Conservation (phyloP, 2,329 filamentous ascomycete species). For the Sporothrix curviconia region DNA sequence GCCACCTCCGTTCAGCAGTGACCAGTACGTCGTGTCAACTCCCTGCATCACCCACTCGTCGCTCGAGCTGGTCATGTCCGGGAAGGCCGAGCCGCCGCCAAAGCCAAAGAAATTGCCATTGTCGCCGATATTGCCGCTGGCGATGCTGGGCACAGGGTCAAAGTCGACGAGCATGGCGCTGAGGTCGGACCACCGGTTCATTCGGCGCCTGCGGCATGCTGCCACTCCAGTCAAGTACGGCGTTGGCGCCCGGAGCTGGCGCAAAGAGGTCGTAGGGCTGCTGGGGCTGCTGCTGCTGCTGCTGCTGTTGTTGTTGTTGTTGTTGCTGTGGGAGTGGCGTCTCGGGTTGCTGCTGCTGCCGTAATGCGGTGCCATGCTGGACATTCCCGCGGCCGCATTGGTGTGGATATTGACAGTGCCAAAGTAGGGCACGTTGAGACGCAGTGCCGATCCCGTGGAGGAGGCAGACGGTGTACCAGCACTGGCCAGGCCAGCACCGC, state of each 20-base stretch:
- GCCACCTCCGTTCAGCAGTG: slow-evolving; percentile 18
- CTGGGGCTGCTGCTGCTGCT: slow-evolving; percentile 3
- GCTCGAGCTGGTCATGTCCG: slow-evolving; percentile 21
- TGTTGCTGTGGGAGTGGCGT: background rate
- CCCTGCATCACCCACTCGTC: slow-evolving; percentile 23
- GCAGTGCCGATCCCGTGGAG: slow-evolving; percentile 21
- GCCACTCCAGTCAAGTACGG: slow-evolving; percentile 6
- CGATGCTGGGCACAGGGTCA: slow-evolving; percentile 10
- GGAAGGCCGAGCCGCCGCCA: slow-evolving; percentile 12
- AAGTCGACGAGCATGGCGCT: slow-evolving; percentile 20
- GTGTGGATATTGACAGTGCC: slow-evolving; percentile 40
- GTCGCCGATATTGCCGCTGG: background rate
- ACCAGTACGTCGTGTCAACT: slow-evolving; percentile 23
- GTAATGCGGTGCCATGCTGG: background rate
- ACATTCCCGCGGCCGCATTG: background rate
- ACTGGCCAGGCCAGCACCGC: background rate
- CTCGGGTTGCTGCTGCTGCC: background rate
- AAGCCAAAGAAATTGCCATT: slow-evolving; percentile 13
- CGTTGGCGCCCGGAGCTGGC: background rate
- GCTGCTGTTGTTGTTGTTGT: background rate
- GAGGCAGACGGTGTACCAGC: background rate
- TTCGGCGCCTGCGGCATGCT: background rate
- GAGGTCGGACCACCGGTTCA: slow-evolving; percentile 11
- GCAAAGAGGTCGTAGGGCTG: background rate
- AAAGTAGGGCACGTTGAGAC: slow-evolving; percentile 40